Conservation (phyloP, 345 rosid species). For the Sapria himalayana region DNA sequence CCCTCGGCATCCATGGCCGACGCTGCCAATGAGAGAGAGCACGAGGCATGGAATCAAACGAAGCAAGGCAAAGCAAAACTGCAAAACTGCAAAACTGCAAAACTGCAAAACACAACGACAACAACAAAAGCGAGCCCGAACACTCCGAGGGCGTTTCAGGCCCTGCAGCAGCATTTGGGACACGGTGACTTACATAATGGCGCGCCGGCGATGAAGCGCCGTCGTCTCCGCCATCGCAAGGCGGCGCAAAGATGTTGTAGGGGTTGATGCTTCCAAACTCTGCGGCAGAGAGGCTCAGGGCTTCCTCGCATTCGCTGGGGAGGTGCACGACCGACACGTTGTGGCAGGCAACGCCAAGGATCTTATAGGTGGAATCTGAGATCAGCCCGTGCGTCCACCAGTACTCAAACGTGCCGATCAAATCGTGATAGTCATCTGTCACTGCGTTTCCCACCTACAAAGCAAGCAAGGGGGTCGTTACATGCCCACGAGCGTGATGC, state of each 20-base stretch:
- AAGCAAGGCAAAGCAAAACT: not conserved
- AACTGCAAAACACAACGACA: not conserved
- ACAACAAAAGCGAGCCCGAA: slow-evolving; percentile 1
- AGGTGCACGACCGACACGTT: slow-evolving; percentile 49
- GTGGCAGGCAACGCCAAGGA: slow-evolving; percentile 30
- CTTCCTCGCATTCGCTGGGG: slow-evolving; percentile 38
- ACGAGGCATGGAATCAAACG: slow-evolving; percentile 2
- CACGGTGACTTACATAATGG: slow-evolving; percentile 75
- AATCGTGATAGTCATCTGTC: slow-evolving; percentile 74
- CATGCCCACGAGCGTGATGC: no score
- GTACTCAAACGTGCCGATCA: slow-evolving; percentile 68
- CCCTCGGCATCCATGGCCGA: slow-evolving; percentile 95
- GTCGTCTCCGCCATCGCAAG: slow-evolving; percentile 49
- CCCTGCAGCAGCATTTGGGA: no score
- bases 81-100: not conserved
- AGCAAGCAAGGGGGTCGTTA: not conserved
- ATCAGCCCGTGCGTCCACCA: slow-evolving; percentile 98
- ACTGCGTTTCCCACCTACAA: slow-evolving; percentile 85
- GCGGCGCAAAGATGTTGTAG: slow-evolving; percentile 61
- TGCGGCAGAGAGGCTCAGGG: slow-evolving; percentile 24
- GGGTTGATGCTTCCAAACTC: slow-evolving; percentile 82
- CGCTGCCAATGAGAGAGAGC: slow-evolving; percentile 8
- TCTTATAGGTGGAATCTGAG: slow-evolving; percentile 62
- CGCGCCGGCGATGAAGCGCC: slow-evolving; percentile 26
- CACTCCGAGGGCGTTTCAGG: no score